Percentiles rank a stretch among this genome's conserved stretches.
These are phyloP conservation scores for Pythium biforme DNA, from an alignment of 352 stramenopile genomes.

Conservation along the genomic window DNA sequence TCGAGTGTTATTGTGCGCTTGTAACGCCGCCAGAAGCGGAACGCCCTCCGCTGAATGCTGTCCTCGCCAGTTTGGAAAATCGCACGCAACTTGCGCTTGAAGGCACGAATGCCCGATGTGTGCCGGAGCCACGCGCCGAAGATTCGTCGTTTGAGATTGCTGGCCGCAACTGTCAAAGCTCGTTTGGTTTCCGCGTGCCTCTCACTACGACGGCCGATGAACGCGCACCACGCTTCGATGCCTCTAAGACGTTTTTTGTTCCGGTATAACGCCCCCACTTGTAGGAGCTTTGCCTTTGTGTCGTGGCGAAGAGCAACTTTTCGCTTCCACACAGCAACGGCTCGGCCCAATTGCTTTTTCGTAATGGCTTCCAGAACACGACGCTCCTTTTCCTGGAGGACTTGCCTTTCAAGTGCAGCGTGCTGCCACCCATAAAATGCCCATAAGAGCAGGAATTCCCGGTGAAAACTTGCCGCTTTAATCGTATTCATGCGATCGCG, in stretches of 20 bases:
- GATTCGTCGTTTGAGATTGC: background rate
- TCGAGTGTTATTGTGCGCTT: conserved; percentile 4
- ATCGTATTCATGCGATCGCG: background rate
- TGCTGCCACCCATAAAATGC: conserved; percentile 21
- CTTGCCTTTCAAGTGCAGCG: background rate
- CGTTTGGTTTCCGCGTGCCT: background rate
- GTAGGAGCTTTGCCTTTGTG: background rate
- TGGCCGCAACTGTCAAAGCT: background rate
- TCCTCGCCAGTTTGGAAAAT: conserved; percentile 18
- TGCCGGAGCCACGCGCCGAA: conserved; percentile 8
- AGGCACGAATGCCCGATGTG: conserved; percentile 2
- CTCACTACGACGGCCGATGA: background rate
- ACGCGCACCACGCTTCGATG: background rate
- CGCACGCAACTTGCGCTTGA: conserved; percentile 14
- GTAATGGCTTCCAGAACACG: background rate
- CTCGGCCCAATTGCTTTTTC: background rate
- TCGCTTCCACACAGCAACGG: background rate
- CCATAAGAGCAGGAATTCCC: conserved; percentile 17
- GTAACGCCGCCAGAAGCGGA: conserved; percentile 16
- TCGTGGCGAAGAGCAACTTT: background rate
- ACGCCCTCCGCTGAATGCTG: conserved; percentile 2
- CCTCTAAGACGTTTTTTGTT: background rate
- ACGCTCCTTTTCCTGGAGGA: background rate
- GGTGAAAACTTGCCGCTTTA: conserved; percentile 13
- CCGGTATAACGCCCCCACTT: background rate